Evolutionary conservation across 2,329 filamentous ascomycete genomes (phyloP).

Genomic region (Nemania bipapillata): DNA sequence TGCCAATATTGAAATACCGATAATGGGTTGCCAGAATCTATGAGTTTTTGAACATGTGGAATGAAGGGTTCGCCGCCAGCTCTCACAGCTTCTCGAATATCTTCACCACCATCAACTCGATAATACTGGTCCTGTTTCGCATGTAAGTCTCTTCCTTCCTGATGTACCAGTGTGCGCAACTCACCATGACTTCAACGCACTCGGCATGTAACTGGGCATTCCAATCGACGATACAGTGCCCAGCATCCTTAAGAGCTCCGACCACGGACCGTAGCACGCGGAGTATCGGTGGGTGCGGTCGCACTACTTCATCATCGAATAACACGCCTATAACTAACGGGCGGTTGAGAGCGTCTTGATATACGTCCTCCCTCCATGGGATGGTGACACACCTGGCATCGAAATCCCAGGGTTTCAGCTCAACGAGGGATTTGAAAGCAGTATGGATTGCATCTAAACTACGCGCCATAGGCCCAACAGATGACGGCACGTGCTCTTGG

Average conservation of each 20-base stretch:
- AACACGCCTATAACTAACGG: slow-evolving; percentile 59
- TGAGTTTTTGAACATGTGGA: slow-evolving; percentile 66
- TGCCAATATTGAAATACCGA: slow-evolving; percentile 75
- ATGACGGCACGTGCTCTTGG: slow-evolving; percentile 72
- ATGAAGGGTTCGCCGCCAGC: slow-evolving; percentile 69
- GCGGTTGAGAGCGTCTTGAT: slow-evolving; percentile 54
- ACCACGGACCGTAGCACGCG: slow-evolving; percentile 57
- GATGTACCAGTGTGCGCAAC: slow-evolving; percentile 23
- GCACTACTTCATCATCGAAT: slow-evolving; percentile 63
- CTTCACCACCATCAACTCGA: slow-evolving; percentile 70
- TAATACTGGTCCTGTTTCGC: slow-evolving; percentile 66
- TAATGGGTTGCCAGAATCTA: slow-evolving; percentile 64
- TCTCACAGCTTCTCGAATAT: slow-evolving; percentile 65
- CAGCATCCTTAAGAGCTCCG: slow-evolving; percentile 55
- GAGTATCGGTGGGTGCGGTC: slow-evolving; percentile 63
- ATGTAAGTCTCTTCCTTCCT: slow-evolving; percentile 32
- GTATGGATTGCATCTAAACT: slow-evolving; percentile 61
- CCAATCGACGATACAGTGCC: slow-evolving; percentile 68
- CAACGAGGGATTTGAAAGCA: slow-evolving; percentile 60
- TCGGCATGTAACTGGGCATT: slow-evolving; percentile 62
- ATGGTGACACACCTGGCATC: slow-evolving; percentile 66
- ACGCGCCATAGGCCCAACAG: slow-evolving; percentile 69
- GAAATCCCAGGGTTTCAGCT: slow-evolving; percentile 62
- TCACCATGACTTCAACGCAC: slow-evolving; percentile 66
- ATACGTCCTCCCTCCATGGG: slow-evolving; percentile 63